Evolutionary conservation across 2,329 filamentous ascomycete species (phyloP).

Genomic region (Teratosphaeria nubilosa): DNA sequence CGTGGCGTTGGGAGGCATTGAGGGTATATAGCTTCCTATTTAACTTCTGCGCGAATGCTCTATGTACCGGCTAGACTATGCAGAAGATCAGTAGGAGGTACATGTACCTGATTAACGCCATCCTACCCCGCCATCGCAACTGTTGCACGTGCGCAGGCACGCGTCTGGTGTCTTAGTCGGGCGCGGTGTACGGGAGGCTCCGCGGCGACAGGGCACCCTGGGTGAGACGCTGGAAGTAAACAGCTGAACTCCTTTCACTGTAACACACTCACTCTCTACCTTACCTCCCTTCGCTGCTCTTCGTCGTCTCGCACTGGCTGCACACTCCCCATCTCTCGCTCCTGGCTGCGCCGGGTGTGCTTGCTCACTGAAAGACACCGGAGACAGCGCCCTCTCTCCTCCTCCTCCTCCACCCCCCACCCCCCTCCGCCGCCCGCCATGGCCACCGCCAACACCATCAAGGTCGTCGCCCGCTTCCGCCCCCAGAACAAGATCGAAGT

Average conservation of each 20-base stretch:
- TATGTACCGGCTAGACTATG: too few species aligned
- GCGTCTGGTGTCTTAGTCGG: neutral
- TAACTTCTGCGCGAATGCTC: too few species aligned
- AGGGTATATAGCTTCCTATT: too few species aligned
- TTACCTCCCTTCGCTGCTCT: neutral
- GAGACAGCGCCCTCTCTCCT: neutral
- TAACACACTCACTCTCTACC: too few species aligned
- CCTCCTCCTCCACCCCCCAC: neutral
- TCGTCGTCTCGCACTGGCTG: neutral
- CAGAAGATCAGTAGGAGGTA: too few species aligned
- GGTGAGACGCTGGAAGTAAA: neutral
- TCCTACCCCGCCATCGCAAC: neutral
- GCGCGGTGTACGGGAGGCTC: neutral
- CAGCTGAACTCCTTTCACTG: neutral
- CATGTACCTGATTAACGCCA: too few species aligned
- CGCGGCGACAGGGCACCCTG: neutral
- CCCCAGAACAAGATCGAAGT: constrained; percentile 94
- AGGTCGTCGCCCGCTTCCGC: constrained; percentile 93
- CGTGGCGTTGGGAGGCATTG: neutral
- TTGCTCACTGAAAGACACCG: too few species aligned
- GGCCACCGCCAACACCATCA: constrained; percentile 24
- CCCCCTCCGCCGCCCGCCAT: neutral
- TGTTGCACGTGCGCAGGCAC: neutral
- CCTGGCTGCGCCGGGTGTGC: neutral
- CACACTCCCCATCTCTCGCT: neutral